phyloP scores from a whole-genome alignment of 2,329 filamentous ascomycete genomes.

The Ceratocystis alfenasii region DNA sequence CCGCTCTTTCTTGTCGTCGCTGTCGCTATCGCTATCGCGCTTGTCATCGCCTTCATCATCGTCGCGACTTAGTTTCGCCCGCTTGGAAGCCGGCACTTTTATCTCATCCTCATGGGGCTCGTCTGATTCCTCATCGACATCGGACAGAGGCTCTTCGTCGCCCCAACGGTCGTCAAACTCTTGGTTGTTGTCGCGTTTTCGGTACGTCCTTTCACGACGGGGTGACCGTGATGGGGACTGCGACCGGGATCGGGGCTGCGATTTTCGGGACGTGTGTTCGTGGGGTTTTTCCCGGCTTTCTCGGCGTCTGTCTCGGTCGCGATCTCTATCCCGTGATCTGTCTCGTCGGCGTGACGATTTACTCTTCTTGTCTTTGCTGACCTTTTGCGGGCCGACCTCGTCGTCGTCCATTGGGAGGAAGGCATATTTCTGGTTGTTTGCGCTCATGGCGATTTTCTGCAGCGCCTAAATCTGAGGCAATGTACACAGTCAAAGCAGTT shows the following conservation, averaged over 20 bases:
- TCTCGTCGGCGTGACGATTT: conserved; percentile 14
- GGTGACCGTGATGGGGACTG: conserved; percentile 29
- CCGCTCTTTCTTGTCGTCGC: conserved; percentile 55
- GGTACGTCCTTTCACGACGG: conserved; percentile 34
- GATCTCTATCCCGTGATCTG: conserved; percentile 10
- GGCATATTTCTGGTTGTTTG: conserved; percentile 46
- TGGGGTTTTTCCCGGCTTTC: conserved; percentile 1
- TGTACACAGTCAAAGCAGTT: neutral
- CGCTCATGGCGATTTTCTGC: conserved; percentile 32
- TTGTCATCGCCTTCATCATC: conserved; percentile 35
- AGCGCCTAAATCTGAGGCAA: neutral
- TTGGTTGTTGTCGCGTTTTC: conserved; percentile 32
- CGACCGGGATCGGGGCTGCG: neutral
- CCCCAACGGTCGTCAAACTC: conserved; percentile 70
- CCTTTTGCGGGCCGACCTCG: conserved; percentile 35
- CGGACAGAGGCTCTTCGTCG: conserved; percentile 53
- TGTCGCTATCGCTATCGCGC: neutral
- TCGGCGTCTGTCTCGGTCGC: neutral
- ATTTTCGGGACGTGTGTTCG: neutral
- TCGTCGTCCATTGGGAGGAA: conserved; percentile 56
- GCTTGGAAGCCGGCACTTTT: conserved; percentile 57
- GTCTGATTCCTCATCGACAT: conserved; percentile 30
- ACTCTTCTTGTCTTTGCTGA: conserved; percentile 14
- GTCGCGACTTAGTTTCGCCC: conserved; percentile 45
- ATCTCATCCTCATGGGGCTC: conserved; percentile 45